Base-by-base conservation (phyloP, 345 rosid genomes). In the Corchorus olitorius region DNA sequence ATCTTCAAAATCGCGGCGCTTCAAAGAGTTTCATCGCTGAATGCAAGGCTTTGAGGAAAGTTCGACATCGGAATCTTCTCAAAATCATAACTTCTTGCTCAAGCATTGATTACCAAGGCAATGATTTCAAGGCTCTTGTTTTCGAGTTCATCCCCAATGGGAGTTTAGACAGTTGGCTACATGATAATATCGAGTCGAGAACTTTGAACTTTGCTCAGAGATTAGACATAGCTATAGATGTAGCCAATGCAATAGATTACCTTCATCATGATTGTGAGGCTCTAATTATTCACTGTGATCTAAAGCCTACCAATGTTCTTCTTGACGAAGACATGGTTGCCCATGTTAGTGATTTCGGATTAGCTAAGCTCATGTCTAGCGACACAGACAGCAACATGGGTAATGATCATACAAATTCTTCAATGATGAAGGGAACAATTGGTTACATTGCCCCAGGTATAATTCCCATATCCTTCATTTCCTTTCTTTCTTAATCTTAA, bases 121-220 rank as follows among this genome's bases (percentile, higher is more conserved):
- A 35, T 65, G 81, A 74, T 65, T 83, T 83, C 75, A 77, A 63
- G 58, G 84, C 87, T 22, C n/a, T 84, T 3, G 79, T 83, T 16
- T 83, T 33, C 6, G 43, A 15, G 33, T 37, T 75, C 52, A 75
- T 75, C 59, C 53, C 48, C 1, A 53, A 41, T 13, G 64, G 43
- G 4, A 56, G 56, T 55, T 17, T 50, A 35, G 54, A 62, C 0
- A 62, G 17, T 14, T 33, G 56, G 77, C 9, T 48, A 6, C 65
- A 46, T 45, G 67, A 4, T 6, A 19, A 19, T 1, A 9, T 13
- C 8, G 62, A 37, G 16, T 9, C 62, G 0, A 20, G 45, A 16
- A 41, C 5, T 83, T 43, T 81, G 11, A 77, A 35, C 4, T 34
- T 81, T 4, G 0, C 39, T 50, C 72, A 77, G 43, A 73, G 80